Evolutionary conservation across 2,329 filamentous ascomycete genomes (phyloP), one percentile per base, ranked within the genome.

Genomic region (Paecilomyces sp.): DNA sequence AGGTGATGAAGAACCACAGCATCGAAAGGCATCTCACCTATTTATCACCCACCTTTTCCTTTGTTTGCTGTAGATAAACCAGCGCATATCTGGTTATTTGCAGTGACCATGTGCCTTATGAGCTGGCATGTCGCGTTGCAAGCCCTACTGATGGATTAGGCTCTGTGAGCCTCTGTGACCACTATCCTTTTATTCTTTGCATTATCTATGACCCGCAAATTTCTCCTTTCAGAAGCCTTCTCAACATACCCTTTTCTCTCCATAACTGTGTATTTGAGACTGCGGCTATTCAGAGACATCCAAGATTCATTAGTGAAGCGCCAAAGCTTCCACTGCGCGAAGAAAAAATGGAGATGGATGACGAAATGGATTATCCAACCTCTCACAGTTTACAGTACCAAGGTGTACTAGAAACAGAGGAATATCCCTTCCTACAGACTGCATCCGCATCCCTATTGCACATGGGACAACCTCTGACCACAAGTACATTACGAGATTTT

Each of bases 91-190:
- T 54, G 66, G 66, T 64, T 67, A 64, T 65, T 63, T 67, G 62
- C 65, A 69, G 64, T 58, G 54, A 64, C 63, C 65, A 64, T 66
- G 62, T 66, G 64, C 63, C 63, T 62, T 63, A 65, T 66, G 66
- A 62, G 67, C 61, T 69, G 67, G 62, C 61, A 63, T 59, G 47
- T 58, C 52, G 57, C 22, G 56, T 62, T 58, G 56, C 51, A 56
- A 51, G 33, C 47, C 54, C 53, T 36, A 63, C 55, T 57, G 58
- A 59, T 62, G 61, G 25, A 59, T 57, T 57, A 54, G 56, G 56
- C 57, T 58, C 47, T 18, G n/a, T 56, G 13, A 57, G 34, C 31
- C 58, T 33, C 25, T 59, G 51, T 55, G 41, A n/a, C 41, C 5
- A 18, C 61, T 58, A 58, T 61, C 59, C 57, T 56, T 30, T 59